These are phyloP conservation scores for Syzygium grande DNA, from an alignment of 345 rosid species.

Conservation along the genomic window DNA sequence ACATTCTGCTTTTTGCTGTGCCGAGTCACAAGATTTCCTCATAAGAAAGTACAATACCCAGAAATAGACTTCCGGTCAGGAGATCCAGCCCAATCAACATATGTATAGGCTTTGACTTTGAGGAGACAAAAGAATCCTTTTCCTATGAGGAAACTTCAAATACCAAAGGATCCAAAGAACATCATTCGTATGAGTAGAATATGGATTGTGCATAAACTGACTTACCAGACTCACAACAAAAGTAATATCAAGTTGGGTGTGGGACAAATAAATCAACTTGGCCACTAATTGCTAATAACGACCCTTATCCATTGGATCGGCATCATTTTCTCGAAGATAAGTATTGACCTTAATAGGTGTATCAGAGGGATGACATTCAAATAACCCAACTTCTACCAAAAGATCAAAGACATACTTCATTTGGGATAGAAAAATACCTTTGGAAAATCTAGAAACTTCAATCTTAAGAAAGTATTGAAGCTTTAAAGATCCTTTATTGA, in stretches of 20 bases:
- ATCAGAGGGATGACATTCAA: not conserved
- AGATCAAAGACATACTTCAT: not conserved
- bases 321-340: not conserved
- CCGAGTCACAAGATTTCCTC: not conserved
- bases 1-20: not conserved
- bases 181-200: not conserved
- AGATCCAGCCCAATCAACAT: not conserved
- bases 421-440: not conserved
- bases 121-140: not conserved
- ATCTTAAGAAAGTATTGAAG: not conserved
- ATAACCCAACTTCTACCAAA: too few species aligned
- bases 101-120: not conserved
- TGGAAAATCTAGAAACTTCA: not conserved
- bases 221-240: not conserved
- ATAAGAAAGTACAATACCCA: not conserved
- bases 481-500: not conserved
- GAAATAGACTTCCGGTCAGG: not conserved
- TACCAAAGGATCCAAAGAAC: not conserved
- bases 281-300: not conserved
- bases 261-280: not conserved
- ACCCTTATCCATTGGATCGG: not conserved
- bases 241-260: not conserved
- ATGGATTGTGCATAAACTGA: not conserved
- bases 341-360: not conserved
- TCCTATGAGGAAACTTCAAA: not conserved